phyloP scores from a whole-genome alignment of 208 protist genomes.

The Jaenimonas drosophilae region DNA sequence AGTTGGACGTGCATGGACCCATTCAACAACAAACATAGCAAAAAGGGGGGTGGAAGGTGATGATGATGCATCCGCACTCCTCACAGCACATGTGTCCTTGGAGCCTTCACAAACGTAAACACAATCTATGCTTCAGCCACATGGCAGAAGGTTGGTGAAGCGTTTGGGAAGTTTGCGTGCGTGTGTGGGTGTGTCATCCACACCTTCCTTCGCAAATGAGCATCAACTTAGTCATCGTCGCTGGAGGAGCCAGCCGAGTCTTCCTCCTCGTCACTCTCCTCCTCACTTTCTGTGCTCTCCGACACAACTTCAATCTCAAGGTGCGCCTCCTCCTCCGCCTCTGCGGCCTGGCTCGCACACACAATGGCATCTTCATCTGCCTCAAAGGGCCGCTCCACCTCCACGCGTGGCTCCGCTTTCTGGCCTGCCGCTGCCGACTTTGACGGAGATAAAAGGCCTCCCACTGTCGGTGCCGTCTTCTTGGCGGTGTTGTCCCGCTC shows the following conservation, averaged over 20 bases:
- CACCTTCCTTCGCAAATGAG: too few relatives aligned
- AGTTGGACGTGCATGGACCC: too few relatives aligned
- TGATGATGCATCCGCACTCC: too few relatives aligned
- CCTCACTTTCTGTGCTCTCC: too few relatives aligned
- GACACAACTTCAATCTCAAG: slow-evolving; percentile 69
- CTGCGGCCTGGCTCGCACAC: slow-evolving; percentile 57
- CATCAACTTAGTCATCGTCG: slow-evolving; percentile 3
- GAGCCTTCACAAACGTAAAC: too few relatives aligned
- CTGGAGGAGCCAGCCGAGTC: slow-evolving; percentile 3
- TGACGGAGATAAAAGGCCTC: slow-evolving; percentile 4
- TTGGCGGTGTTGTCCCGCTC: slow-evolving; percentile 73
- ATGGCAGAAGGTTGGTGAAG: too few relatives aligned
- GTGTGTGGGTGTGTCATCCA: too few relatives aligned
- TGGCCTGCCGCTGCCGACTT: not conserved
- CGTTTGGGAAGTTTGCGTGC: too few relatives aligned
- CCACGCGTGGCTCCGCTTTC: slow-evolving; percentile 7
- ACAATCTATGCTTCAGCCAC: too few relatives aligned
- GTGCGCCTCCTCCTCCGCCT: slow-evolving; percentile 40
- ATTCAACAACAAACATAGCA: too few relatives aligned
- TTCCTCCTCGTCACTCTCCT: slow-evolving; percentile 25
- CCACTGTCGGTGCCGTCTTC: slow-evolving; percentile 3
- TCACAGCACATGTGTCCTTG: too few relatives aligned
- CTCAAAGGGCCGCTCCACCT: slow-evolving; percentile 53
- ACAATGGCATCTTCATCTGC: slow-evolving; percentile 66
- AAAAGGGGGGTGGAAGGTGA: too few relatives aligned